These are phyloP conservation scores for Hortaea werneckii DNA, from an alignment of 2,329 filamentous ascomycete genomes.

Conservation along the genomic window DNA sequence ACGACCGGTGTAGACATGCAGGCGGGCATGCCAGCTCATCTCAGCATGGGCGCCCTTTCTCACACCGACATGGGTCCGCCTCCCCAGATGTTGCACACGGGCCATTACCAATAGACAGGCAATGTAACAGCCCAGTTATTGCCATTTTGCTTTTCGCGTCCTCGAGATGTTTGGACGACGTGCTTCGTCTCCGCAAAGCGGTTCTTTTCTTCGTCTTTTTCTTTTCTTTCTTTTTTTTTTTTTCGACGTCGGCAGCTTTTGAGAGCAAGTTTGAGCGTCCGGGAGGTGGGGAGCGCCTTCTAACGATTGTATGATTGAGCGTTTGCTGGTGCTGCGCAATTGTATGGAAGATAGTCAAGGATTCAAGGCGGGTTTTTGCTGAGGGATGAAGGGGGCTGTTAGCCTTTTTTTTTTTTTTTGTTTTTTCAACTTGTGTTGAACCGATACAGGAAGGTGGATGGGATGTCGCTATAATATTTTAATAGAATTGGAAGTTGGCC, in stretches of 20 bases:
- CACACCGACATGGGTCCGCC: conserved; percentile 32
- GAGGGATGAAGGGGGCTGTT: background rate
- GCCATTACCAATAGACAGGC: conserved; percentile 29
- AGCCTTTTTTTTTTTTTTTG: background rate
- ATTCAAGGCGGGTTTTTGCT: background rate
- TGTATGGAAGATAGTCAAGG: background rate
- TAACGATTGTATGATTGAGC: background rate
- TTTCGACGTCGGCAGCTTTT: background rate
- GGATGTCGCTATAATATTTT: background rate
- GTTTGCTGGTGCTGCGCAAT: background rate
- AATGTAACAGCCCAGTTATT: background rate
- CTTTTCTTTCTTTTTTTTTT: background rate
- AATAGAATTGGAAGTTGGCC: background rate
- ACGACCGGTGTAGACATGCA: conserved; percentile 17
- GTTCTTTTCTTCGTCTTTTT: background rate
- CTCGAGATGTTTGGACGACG: too few species aligned
- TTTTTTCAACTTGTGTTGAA: background rate
- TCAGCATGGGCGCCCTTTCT: conserved; percentile 23
- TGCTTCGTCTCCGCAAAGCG: background rate
- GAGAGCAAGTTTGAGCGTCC: background rate
- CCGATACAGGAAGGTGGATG: background rate
- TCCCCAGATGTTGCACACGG: conserved; percentile 34
- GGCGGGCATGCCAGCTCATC: conserved; percentile 25
- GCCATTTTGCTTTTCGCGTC: too few species aligned
- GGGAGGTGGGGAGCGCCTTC: background rate